Evolutionary conservation across 495 filamentous ascomycete genomes (phyloP).

Genomic region (Terfezia claveryi): DNA sequence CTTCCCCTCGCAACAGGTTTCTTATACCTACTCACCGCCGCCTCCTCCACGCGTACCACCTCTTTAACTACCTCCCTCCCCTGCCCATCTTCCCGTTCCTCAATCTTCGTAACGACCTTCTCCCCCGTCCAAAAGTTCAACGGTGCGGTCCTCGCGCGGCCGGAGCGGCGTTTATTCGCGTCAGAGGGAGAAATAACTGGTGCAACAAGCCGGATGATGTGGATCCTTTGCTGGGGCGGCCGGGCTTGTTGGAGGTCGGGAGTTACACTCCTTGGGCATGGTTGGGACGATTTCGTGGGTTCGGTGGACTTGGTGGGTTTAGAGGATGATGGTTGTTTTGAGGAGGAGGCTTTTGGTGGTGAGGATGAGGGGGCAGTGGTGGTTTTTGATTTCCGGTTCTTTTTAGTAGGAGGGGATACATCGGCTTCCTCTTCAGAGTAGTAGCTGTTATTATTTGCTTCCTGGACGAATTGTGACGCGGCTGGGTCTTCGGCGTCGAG

Average conservation of each 20-base stretch:
- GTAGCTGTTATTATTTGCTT: slow-evolving; percentile 5
- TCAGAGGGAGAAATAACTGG: slow-evolving; percentile 5
- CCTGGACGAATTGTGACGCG: neutral
- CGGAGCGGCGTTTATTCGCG: slow-evolving; percentile 31
- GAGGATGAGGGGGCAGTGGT: slow-evolving; percentile 1
- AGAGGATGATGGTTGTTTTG: too few species aligned
- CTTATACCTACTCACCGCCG: slow-evolving; percentile 27
- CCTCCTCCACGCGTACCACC: slow-evolving; percentile 39
- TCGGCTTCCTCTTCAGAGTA: slow-evolving; percentile 2
- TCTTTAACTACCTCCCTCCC: slow-evolving; percentile 42
- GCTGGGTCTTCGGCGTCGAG: slow-evolving; percentile 1
- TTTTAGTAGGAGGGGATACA: slow-evolving; percentile 12
- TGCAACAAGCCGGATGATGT: neutral
- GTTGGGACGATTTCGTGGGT: neutral
- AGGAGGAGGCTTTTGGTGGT: neutral
- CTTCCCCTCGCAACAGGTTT: slow-evolving; percentile 26
- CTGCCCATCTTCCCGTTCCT: slow-evolving; percentile 18
- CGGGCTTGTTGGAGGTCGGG: neutral
- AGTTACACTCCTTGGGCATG: neutral
- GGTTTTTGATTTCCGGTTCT: slow-evolving; percentile 5
- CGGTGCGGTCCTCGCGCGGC: slow-evolving; percentile 42
- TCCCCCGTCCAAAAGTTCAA: slow-evolving; percentile 80
- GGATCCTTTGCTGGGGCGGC: slow-evolving; percentile 8
- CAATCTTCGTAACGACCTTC: slow-evolving; percentile 35
- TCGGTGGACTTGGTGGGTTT: neutral